Evolutionary conservation across 2,329 filamentous ascomycete species (phyloP).

Genomic region (Cadophora malorum): DNA sequence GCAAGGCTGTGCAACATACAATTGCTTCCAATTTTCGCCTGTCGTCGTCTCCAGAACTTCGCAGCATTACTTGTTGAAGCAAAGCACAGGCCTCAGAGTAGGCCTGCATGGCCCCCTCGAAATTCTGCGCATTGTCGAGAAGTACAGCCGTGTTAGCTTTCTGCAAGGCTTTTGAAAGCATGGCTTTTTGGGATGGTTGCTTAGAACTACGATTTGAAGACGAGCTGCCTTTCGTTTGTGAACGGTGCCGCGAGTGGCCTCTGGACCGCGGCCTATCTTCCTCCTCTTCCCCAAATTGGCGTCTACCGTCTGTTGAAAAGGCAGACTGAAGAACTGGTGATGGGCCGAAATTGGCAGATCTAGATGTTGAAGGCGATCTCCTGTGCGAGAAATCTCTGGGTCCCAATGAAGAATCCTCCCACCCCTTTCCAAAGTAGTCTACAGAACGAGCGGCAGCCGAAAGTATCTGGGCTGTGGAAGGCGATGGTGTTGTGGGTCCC

Average conservation of each 20-base stretch:
- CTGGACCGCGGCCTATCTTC: conserved; percentile 32
- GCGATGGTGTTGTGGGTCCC: conserved; percentile 41
- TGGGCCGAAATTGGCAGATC: conserved; percentile 33
- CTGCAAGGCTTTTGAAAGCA: conserved; percentile 93
- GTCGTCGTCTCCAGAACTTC: conserved; percentile 86
- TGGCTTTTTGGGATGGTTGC: conserved; percentile 83
- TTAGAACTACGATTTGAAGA: conserved; percentile 47
- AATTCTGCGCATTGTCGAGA: conserved; percentile 94
- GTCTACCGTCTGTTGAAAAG: conserved; percentile 19
- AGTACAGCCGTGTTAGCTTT: conserved; percentile 96
- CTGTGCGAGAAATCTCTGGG: conserved; percentile 37
- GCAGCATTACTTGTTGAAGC: conserved; percentile 84
- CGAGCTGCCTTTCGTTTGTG: conserved; percentile 53
- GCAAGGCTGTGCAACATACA: conserved; percentile 60
- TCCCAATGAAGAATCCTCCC: conserved; percentile 40
- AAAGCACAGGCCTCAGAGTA: conserved; percentile 91
- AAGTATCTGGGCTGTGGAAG: conserved; percentile 44
- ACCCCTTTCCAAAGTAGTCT: conserved; percentile 44
- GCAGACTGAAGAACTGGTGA: conserved; percentile 32
- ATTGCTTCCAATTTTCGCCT: conserved; percentile 91
- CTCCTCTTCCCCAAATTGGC: conserved; percentile 24
- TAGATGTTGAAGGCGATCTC: conserved; percentile 34
- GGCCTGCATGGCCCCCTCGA: conserved; percentile 86
- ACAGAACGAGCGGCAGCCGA: conserved; percentile 43
- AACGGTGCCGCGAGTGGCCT: conserved; percentile 55